Conservation (phyloP, 371 early-diverging fungal genomes). For the Actinomortierella wolfii region DNA sequence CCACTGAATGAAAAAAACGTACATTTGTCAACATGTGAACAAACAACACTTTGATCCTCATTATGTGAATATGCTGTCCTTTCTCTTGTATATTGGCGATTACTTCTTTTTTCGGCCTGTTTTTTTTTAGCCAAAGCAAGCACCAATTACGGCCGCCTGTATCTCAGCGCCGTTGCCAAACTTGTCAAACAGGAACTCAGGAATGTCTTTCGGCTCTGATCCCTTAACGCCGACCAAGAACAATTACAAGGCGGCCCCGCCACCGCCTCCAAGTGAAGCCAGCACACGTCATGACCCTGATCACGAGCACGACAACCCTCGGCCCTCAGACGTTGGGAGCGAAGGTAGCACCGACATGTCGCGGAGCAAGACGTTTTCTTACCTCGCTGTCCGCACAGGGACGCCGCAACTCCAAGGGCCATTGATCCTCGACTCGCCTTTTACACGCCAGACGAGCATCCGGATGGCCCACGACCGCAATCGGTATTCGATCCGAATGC, state of each 20-base stretch:
- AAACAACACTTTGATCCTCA: too few relatives aligned
- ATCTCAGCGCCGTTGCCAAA: conserved; percentile 28
- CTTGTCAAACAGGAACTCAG: conserved; percentile 15
- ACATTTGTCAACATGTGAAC: too few relatives aligned
- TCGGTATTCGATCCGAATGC: conserved; percentile 43
- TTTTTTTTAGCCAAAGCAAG: not conserved
- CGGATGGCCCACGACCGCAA: conserved; percentile 41
- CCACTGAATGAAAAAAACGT: too few relatives aligned
- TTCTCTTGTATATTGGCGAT: too few relatives aligned
- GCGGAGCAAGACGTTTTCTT: conserved; percentile 12
- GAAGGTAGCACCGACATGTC: not conserved
- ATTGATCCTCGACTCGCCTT: conserved; percentile 30
- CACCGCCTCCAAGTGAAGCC: conserved; percentile 31
- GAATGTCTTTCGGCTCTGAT: conserved; percentile 18
- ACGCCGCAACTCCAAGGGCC: conserved; percentile 17
- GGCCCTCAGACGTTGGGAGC: not conserved
- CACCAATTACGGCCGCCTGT: conserved; percentile 10
- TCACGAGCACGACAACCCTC: conserved; percentile 1
- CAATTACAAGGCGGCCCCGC: conserved; percentile 36
- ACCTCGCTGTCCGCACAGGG: conserved; percentile 19
- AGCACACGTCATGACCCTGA: too few relatives aligned
- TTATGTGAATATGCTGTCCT: too few relatives aligned
- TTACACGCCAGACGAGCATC: conserved; percentile 39
- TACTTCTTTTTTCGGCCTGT: too few relatives aligned
- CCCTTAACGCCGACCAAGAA: conserved; percentile 13